Percentiles rank a stretch among this genome's conserved stretches.
These are phyloP conservation scores for Adansonia madagascariensis DNA, from an alignment of 441 rosid genomes.

Conservation along the genomic window DNA sequence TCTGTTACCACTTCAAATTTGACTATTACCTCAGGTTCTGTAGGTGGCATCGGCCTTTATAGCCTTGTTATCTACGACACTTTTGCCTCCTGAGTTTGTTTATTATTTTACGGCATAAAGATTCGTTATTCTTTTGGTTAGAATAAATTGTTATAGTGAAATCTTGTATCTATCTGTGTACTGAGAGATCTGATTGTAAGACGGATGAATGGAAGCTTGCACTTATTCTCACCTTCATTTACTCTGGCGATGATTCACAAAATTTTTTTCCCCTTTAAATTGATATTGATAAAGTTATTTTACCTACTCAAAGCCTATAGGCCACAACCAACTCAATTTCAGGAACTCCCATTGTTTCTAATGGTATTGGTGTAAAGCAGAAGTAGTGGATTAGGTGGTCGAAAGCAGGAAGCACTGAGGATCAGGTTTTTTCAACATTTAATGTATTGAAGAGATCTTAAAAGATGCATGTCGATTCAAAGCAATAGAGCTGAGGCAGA, in stretches of 20 bases:
- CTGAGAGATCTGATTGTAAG: background rate
- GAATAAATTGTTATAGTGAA: background rate
- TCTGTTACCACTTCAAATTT: slow-evolving; percentile 3
- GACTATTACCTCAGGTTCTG: slow-evolving; percentile 11
- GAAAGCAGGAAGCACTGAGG: slow-evolving; percentile 25
- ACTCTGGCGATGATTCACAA: background rate
- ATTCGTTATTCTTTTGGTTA: background rate
- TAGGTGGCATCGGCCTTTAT: background rate
- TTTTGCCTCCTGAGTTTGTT: background rate
- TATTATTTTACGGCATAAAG: background rate
- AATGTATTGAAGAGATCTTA: slow-evolving; percentile 17
- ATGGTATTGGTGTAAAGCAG: slow-evolving; percentile 22
- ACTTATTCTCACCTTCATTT: background rate
- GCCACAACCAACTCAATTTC: background rate
- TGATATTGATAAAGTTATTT: background rate
- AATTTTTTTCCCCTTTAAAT: background rate
- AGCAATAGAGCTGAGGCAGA: background rate
- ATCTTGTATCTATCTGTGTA: background rate
- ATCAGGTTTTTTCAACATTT: background rate
- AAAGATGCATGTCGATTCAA: background rate
- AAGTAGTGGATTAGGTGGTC: slow-evolving; percentile 42
- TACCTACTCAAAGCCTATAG: background rate
- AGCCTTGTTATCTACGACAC: background rate
- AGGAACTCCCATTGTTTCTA: background rate
- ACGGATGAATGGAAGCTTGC: background rate